Base-by-base conservation (phyloP, 106 monocot genomes). In the Allium fistulosum region DNA sequence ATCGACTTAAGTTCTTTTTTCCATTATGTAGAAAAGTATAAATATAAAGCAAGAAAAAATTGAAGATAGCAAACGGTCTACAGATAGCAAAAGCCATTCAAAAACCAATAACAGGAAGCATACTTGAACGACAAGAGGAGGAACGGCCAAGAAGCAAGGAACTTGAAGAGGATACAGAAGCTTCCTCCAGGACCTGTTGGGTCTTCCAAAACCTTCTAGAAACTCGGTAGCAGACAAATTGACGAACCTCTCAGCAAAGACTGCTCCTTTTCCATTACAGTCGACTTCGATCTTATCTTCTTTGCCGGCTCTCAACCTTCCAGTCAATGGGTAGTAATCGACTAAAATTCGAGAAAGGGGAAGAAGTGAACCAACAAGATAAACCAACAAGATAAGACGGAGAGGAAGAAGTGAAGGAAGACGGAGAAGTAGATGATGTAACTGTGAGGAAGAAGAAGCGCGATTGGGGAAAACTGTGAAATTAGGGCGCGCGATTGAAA, bases 121-220 rank as follows among this genome's bases (percentile, higher is more conserved):
- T 50, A 89, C 96, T 61, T 97, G 96, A 17, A 97, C 68, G 16
- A 89, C 73, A 57, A 99, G 90, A 26, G 89, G 92, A 66, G 88
- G 92, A 49, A 87, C 71, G 12, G 49, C 82, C 26, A 92, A 49
- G 57, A 99, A 78, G 75, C 62, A 68, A 6, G 70, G 62, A 1
- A 82, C 86, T 0, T 85, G 90, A 13, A 90, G 69, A 53, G 76
- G 82, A 28, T 72, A 93, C 13, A 90, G n/a, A n/a, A 99, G 83
- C 79, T 93, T 99, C 75, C 80, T 79, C 97, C 97, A 99, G 11
- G 92, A 84, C 59, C 63, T 71, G 63, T 90, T 87, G 17, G 97
- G 97, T 59, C 60, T 75, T 17, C 12, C 48, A 16, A 71, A 73
- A 9, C 68, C 82, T 47, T 71, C 75, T 12, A 87, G 68, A 69